phyloP scores from a whole-genome alignment of 768 basidiomycete species.

The Rhodotorula paludigena region DNA sequence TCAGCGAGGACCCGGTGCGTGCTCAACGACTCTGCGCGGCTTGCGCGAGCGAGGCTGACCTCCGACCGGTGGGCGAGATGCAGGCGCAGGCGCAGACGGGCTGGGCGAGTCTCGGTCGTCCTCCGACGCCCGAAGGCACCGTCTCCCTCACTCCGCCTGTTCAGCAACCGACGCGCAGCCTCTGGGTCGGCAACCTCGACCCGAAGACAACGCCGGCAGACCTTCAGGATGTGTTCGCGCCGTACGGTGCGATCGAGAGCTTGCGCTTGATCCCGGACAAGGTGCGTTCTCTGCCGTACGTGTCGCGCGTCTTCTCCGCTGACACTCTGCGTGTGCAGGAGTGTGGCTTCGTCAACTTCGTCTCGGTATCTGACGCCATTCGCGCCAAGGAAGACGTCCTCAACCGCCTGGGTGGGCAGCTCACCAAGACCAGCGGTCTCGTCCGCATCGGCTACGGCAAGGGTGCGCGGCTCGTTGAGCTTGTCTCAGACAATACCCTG shows the following conservation, averaged over 20 bases:
- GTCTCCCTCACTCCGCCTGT: slow-evolving; percentile 62
- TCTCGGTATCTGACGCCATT: slow-evolving; percentile 88
- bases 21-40: slow-evolving; percentile 7
- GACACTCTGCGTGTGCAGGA: slow-evolving; percentile 55
- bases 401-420: slow-evolving; percentile 76
- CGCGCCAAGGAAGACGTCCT: slow-evolving; percentile 96
- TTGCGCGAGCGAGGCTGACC: no score
- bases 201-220: slow-evolving; percentile 90
- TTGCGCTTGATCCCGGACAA: slow-evolving; percentile 92
- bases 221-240: slow-evolving; percentile 88
- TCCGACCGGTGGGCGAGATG: no score
- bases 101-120: slow-evolving; percentile 34
- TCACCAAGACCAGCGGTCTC: slow-evolving; percentile 62
- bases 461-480: slow-evolving; percentile 48
- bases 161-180: slow-evolving; percentile 87
- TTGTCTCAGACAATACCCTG: neutral
- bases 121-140: slow-evolving; percentile 52
- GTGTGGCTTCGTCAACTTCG: slow-evolving; percentile 98
- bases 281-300: slow-evolving; percentile 52
- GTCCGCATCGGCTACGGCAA: slow-evolving; percentile 98
- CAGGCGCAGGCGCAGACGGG: slow-evolving; percentile 11
- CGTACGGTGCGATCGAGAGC: slow-evolving; percentile 95
- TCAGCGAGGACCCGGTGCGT: slow-evolving; percentile 20
- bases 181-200: slow-evolving; percentile 98
- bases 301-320: no score